Percentiles rank a stretch among this genome's conserved stretches.
Conservation (phyloP, 257 asterid species). For the Asclepias syriaca region DNA sequence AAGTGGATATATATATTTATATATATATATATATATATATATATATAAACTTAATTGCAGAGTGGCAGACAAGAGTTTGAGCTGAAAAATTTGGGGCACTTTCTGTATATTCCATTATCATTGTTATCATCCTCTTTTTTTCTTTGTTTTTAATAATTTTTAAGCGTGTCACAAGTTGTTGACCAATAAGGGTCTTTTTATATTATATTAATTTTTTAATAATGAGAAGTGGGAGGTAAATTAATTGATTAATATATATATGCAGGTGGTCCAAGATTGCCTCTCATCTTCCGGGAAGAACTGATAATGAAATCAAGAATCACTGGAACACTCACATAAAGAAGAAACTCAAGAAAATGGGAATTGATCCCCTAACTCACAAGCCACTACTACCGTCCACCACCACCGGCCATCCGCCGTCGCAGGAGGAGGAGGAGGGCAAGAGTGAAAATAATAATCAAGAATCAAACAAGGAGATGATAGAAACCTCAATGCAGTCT, state of each 20-base stretch:
- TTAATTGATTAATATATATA: too few relatives aligned
- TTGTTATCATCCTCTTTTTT: conserved; percentile 13
- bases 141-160: neutral
- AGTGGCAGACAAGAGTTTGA: conserved; percentile 27
- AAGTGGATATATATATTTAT: neutral
- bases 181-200: neutral
- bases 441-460: neutral
- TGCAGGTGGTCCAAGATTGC: conserved; percentile 93
- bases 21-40: neutral
- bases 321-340: conserved; percentile 97
- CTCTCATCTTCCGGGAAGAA: conserved; percentile 95
- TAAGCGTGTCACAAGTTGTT: neutral
- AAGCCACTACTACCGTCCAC: conserved; percentile 52
- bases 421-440: conserved; percentile 16
- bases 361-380: conserved; percentile 91
- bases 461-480: conserved; percentile 6
- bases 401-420: conserved; percentile 18
- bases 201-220: neutral
- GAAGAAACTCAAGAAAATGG: conserved; percentile 84
- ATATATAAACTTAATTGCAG: neutral
- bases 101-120: conserved; percentile 17
- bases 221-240: too few relatives aligned
- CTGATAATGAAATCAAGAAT: conserved; percentile 92
- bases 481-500: conserved; percentile 26
- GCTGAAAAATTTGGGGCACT: conserved; percentile 15